Evolutionary conservation across 768 basidiomycete genomes (phyloP).

Genomic region (Lentinus brumalis): DNA sequence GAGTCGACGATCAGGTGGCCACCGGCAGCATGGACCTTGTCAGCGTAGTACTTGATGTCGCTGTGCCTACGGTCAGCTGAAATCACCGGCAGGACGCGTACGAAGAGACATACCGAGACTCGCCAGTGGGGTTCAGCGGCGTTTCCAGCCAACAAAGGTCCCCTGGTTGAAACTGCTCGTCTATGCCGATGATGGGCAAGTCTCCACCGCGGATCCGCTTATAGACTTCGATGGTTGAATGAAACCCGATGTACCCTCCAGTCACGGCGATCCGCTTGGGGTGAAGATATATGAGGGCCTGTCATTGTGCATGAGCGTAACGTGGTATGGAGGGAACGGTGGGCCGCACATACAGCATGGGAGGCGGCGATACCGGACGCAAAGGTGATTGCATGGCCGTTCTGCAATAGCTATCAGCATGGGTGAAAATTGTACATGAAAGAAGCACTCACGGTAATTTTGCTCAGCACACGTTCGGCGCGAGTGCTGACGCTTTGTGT

Average conservation of each 20-base stretch:
- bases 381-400: slow-evolving; percentile 76
- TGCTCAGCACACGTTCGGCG: slow-evolving; percentile 73
- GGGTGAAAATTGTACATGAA: background rate
- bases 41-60: slow-evolving; percentile 78
- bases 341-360: slow-evolving; percentile 55
- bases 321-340: too few species aligned
- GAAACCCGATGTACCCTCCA: slow-evolving; percentile 77
- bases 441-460: slow-evolving; percentile 52
- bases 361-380: slow-evolving; percentile 76
- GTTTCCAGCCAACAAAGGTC: slow-evolving; percentile 89
- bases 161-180: slow-evolving; percentile 71
- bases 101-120: slow-evolving; percentile 52
- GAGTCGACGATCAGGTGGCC: slow-evolving; percentile 78
- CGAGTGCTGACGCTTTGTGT: slow-evolving; percentile 63
- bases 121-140: slow-evolving; percentile 85
- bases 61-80: slow-evolving; percentile 33
- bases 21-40: slow-evolving; percentile 78
- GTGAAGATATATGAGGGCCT: slow-evolving; percentile 68
- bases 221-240: slow-evolving; percentile 67
- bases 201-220: slow-evolving; percentile 45
- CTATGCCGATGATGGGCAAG: slow-evolving; percentile 63
- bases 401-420: slow-evolving; percentile 38
- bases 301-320: background rate
- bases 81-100: background rate
- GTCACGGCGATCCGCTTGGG: slow-evolving; percentile 82